Evolutionary conservation across 257 asterid species (phyloP), one percentile per base, ranked within the genome.

Genomic region (Solanum virginianum): DNA sequence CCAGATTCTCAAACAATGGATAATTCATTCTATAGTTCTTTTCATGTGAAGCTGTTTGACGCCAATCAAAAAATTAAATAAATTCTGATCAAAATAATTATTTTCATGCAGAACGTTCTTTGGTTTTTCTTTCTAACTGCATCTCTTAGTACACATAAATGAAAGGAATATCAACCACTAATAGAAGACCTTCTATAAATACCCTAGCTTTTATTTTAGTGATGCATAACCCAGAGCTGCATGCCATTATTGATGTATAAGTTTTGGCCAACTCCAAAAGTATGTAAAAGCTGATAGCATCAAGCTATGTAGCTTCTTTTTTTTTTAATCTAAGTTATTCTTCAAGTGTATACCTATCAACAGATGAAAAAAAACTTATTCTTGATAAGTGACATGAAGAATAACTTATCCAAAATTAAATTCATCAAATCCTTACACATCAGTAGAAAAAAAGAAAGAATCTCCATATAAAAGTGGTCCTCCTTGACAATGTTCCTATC

Each of bases 251-350:
- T 51, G 82, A 26, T 77, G 26, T 79, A 53, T 79, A 63, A 79
- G 47, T 53, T 79, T 39, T 53, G 29, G n/a, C 82, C 82, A 79
- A 53, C 65, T 29, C 82, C 82, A 79, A 79, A 62, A 79, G 80
- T 82, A 81, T 85, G 74, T 51, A 79, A 81, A 29, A 72, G 79
- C 80, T 84, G 77, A 84, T 80, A 80, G 77, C 60, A 53, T 72
- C 71, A 81, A 68, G 16, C 49, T 41, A 24, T 65, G 53, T 56
- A 26, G 63, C 68, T 62, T 82, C 49, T 47, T 60, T 60, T 26
- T 60, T 45, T 45, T 41, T 41, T 5, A 41, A 47, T 45, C 53
- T 84, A 59, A 66, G 71, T 86, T 84, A 66, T 66, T 29, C 47
- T 66, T 66, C 75, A 32, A 66, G 75, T 66, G 7, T 66, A 29